Percentiles rank a stretch among this genome's conserved stretches.
phyloP scores from a whole-genome alignment of 441 rosid genomes.

The Metrosideros polymorpha region DNA sequence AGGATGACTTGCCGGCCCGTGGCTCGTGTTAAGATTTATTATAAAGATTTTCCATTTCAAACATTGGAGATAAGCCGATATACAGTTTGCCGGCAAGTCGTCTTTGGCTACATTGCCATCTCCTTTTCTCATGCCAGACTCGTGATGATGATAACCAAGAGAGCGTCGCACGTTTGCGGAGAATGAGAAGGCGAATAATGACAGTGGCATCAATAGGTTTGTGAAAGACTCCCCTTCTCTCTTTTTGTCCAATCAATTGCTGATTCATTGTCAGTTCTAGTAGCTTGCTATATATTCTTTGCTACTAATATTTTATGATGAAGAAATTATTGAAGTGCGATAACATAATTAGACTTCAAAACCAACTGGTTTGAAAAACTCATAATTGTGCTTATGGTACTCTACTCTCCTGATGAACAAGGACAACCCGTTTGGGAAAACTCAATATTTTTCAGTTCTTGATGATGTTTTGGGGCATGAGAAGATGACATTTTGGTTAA shows the following conservation, averaged over 20 bases:
- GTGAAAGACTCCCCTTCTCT: not conserved
- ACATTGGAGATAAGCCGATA: not conserved
- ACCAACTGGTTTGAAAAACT: not conserved
- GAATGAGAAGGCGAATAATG: not conserved
- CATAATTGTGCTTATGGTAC: not conserved
- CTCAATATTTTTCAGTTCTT: not conserved
- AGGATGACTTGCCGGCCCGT: conserved; percentile 85
- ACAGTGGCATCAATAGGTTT: not conserved
- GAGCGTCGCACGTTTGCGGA: not conserved
- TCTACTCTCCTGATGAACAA: not conserved
- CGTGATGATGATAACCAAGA: conserved; percentile 22
- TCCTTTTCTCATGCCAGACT: conserved; percentile 61
- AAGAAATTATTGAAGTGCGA: not conserved
- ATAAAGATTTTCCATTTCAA: not conserved
- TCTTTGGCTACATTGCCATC: conserved; percentile 50
- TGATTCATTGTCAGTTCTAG: not conserved
- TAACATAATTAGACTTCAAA: not conserved
- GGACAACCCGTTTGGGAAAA: not conserved
- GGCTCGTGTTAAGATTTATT: not conserved
- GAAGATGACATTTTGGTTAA: not conserved
- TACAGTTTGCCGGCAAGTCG: conserved; percentile 40
- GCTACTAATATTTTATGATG: not conserved
- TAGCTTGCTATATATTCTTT: not conserved
- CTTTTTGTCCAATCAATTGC: not conserved
- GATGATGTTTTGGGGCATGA: not conserved